These are phyloP conservation scores for Crithidia acanthocephali DNA, from an alignment of 208 protist species.

Conservation along the genomic window DNA sequence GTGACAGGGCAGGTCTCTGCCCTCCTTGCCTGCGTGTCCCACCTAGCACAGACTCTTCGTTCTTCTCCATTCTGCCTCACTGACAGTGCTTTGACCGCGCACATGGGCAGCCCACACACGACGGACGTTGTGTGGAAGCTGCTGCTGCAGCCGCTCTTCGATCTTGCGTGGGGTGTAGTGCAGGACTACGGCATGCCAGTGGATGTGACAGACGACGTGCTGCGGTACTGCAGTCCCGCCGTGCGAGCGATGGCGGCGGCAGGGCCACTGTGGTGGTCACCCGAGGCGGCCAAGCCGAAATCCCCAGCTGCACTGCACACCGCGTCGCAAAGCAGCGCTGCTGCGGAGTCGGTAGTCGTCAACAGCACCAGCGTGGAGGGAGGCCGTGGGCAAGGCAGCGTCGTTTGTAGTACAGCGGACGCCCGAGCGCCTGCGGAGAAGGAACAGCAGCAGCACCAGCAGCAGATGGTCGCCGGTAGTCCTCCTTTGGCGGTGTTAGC, in stretches of 20 bases:
- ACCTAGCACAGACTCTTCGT: conserved; percentile 8
- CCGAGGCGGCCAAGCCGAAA: too few species aligned
- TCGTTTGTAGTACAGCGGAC: too few species aligned
- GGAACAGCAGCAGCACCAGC: too few species aligned
- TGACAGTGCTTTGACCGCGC: not conserved
- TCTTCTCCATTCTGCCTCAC: not conserved
- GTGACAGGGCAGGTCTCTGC: conserved; percentile 23
- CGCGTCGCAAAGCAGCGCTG: too few species aligned
- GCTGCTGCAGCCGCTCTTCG: conserved; percentile 33
- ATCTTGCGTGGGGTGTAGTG: conserved; percentile 28
- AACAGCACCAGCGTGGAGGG: too few species aligned
- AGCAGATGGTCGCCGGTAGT: too few species aligned
- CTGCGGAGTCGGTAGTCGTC: too few species aligned
- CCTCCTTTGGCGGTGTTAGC: too few species aligned
- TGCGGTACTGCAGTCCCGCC: conserved; percentile 32
- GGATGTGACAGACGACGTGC: conserved; percentile 6
- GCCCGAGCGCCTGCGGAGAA: too few species aligned
- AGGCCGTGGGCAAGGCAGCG: too few species aligned
- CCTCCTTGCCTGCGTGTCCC: conserved; percentile 28
- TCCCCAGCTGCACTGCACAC: too few species aligned
- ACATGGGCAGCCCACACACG: not conserved
- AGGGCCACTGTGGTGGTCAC: not conserved
- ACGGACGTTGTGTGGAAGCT: conserved; percentile 14
- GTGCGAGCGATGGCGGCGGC: conserved; percentile 20
- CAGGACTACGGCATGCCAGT: conserved; percentile 20